Conservation (phyloP, 1,284 basidiomycete genomes). For the Cutaneotrichosporon cutaneum region DNA sequence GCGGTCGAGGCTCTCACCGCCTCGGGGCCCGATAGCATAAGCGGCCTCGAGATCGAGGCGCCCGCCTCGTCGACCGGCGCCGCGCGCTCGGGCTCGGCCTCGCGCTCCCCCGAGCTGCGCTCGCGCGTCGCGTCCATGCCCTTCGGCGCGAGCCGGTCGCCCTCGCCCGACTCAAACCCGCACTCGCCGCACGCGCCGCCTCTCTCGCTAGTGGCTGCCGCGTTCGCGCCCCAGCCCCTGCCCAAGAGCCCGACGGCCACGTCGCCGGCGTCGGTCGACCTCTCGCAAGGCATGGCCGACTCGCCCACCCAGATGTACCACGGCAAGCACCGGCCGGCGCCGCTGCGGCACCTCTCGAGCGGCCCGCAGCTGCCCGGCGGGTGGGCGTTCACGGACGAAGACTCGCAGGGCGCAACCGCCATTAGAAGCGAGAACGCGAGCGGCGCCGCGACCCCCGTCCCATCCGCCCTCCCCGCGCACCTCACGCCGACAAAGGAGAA, state of each 20-base stretch:
- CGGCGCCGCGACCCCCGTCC: slow-evolving; percentile 9
- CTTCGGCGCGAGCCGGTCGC: slow-evolving; percentile 9
- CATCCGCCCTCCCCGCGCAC: slow-evolving; percentile 57
- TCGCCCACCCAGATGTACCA: slow-evolving; percentile 1
- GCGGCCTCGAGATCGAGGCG: slow-evolving; percentile 47
- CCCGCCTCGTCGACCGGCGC: slow-evolving; percentile 18
- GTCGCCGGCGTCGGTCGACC: neutral
- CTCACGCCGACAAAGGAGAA: slow-evolving; percentile 54
- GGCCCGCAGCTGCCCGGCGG: slow-evolving; percentile 48
- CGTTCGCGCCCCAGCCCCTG: slow-evolving; percentile 9
- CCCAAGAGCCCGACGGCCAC: neutral
- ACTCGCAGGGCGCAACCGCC: slow-evolving; percentile 13
- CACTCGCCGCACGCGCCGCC: slow-evolving; percentile 6
- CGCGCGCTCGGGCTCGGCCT: slow-evolving; percentile 35
- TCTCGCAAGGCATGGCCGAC: neutral
- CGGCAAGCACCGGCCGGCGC: slow-evolving; percentile 33
- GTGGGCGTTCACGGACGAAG: slow-evolving; percentile 36
- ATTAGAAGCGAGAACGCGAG: slow-evolving; percentile 1
- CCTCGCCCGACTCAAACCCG: slow-evolving; percentile 15
- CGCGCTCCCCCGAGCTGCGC: slow-evolving; percentile 29
- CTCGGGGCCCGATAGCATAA: slow-evolving; percentile 22
- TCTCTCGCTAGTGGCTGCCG: slow-evolving; percentile 10
- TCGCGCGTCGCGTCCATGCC: slow-evolving; percentile 18
- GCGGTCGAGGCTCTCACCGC: slow-evolving; percentile 50
- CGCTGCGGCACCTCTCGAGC: slow-evolving; percentile 35